Evolutionary conservation across 108 stramenopile genomes (phyloP).

Genomic region (Seminavis robusta): DNA sequence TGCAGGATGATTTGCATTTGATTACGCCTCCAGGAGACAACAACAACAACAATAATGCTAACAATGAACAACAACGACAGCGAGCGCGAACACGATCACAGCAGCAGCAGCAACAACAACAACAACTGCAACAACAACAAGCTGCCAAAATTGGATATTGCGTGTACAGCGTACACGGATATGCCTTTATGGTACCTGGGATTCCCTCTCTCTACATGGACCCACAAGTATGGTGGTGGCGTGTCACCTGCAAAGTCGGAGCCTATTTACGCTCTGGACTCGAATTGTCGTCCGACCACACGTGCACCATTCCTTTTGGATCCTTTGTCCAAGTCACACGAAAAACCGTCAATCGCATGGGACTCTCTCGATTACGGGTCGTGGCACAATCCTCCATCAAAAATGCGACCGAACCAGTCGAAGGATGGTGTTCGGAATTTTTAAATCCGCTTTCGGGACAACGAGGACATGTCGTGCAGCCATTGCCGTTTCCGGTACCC

Average conservation of each 20-base stretch:
- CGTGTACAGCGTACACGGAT: constrained; percentile 45
- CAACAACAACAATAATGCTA: neutral
- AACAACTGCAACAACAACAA: neutral
- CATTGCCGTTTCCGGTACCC: constrained; percentile 69
- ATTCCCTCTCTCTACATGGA: constrained; percentile 33
- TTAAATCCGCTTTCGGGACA: constrained; percentile 86
- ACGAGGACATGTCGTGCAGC: constrained; percentile 65
- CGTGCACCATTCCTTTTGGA: constrained; percentile 67
- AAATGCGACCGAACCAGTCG: constrained; percentile 1
- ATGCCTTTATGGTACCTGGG: constrained; percentile 56
- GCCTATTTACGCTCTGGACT: constrained; percentile 76
- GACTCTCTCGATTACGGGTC: constrained; percentile 60
- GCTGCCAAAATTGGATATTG: constrained; percentile 31
- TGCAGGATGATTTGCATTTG: no score
- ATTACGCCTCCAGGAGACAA: neutral
- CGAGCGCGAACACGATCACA: no score
- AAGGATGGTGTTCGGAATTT: constrained; percentile 86
- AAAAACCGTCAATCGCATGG: constrained; percentile 69
- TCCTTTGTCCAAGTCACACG: constrained; percentile 53
- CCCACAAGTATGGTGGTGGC: constrained; percentile 48
- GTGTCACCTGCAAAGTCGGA: constrained; percentile 70
- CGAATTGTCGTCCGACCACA: constrained; percentile 60
- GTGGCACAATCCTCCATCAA: neutral
- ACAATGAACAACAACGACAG: no score
- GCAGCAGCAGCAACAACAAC: neutral